Percentiles rank a stretch among this genome's conserved stretches.
Conservation (phyloP, 148 eudicot genomes). For the Pouteria glomerata region DNA sequence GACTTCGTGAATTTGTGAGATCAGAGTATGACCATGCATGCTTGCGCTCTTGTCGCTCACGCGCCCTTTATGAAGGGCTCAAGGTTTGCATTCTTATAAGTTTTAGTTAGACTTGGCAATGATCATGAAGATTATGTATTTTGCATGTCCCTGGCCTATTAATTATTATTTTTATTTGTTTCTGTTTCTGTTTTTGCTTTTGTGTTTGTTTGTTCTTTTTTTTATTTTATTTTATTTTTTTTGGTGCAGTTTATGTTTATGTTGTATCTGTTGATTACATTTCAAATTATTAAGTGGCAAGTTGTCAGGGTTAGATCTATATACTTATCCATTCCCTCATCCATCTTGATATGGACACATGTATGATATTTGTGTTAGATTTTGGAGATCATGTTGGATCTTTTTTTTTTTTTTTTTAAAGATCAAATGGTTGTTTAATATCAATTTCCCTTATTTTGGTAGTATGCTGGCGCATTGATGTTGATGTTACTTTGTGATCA, state of each 20-base stretch:
- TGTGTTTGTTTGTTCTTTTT: no score
- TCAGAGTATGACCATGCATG: constrained; percentile 99
- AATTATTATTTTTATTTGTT: no score
- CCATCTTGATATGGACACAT: neutral
- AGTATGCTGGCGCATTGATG: no score
- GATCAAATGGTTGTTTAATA: no score
- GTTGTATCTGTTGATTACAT: neutral
- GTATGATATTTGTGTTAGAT: neutral
- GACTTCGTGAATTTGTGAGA: constrained; percentile 88
- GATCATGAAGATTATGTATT: neutral
- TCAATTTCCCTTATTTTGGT: no score
- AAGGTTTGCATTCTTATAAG: constrained; percentile 47
- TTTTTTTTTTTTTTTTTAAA: no score
- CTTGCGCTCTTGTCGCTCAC: constrained; percentile 97
- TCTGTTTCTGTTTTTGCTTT: neutral
- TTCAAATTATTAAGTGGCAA: neutral
- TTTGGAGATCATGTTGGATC: neutral
- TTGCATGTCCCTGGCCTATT: neutral
- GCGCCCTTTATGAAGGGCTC: constrained; percentile 96
- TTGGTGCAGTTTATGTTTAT: neutral
- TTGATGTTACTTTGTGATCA: no score
- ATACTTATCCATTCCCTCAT: neutral
- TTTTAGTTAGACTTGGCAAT: neutral
- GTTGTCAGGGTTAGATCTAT: neutral
- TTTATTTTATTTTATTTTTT: neutral